A percentile compares a stretch with the other conserved stretches of the same genome.
phyloP scores from a whole-genome alignment of 202 grass and related monocot species.

The Elaeis oleifera region DNA sequence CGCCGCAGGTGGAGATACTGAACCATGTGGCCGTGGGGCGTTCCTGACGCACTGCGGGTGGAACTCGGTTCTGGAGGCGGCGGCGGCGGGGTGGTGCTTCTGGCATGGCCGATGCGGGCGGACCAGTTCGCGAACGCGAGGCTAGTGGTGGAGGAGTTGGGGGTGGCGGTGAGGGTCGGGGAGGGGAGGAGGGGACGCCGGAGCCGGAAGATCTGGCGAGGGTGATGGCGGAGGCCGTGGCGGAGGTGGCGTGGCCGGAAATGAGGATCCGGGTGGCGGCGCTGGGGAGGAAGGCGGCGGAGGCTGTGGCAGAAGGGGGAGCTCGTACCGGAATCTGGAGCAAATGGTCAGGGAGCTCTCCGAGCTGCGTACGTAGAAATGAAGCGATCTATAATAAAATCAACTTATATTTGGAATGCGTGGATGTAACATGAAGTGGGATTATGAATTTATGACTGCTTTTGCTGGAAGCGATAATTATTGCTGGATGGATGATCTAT shows the following conservation, averaged over 20 bases:
- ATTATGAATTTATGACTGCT: no score
- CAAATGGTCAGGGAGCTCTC: constrained; percentile 9
- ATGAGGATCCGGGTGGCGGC: constrained; percentile 16
- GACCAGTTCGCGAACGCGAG: constrained; percentile 42
- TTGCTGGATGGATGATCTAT: no score
- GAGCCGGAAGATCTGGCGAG: constrained; percentile 23
- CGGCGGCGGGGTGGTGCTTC: constrained; percentile 12
- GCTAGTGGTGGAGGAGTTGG: constrained; percentile 22
- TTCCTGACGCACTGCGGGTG: constrained; percentile 50
- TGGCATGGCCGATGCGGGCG: constrained; percentile 38
- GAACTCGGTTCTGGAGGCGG: constrained; percentile 45
- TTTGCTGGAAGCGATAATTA: no score
- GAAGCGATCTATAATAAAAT: no score
- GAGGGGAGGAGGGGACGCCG: constrained; percentile 11
- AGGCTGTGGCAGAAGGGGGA: constrained; percentile 31
- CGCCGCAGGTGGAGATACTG: constrained; percentile 42
- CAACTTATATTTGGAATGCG: no score
- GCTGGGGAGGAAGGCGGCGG: constrained; percentile 10
- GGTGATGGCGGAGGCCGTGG: constrained; percentile 22
- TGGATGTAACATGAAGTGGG: no score
- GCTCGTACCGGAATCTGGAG: constrained; percentile 25
- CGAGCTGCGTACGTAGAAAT: no score
- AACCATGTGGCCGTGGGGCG: constrained; percentile 17
- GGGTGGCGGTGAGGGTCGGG: constrained; percentile 20
- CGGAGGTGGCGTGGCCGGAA: not conserved